Evolutionary conservation across 257 asterid genomes (phyloP).

Genomic region (Primulina huaijiensis): DNA sequence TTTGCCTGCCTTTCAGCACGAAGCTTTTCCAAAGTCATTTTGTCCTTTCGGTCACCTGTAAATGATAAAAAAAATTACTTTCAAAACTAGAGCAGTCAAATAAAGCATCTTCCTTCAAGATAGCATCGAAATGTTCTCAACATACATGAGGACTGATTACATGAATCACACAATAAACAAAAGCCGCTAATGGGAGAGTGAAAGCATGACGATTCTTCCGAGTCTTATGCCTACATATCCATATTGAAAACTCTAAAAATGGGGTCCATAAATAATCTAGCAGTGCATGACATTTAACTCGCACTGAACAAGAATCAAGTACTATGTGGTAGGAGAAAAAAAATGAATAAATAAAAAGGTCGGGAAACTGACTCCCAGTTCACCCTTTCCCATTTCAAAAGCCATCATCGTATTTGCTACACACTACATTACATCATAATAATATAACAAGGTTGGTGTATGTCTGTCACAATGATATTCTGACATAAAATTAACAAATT

Average conservation of each 20-base stretch:
- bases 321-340: not conserved
- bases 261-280: not conserved
- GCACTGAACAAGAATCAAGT: not conserved
- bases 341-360: too few relatives aligned
- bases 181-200: not conserved
- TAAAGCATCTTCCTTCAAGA: not conserved
- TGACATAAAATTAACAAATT: not conserved
- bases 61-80: not conserved
- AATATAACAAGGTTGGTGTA: too few relatives aligned
- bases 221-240: not conserved
- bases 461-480: not conserved
- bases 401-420: not conserved
- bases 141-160: not conserved
- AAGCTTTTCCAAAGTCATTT: conserved; percentile 69
- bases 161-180: not conserved
- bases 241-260: too few relatives aligned
- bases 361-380: not conserved
- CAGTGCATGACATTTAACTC: not conserved
- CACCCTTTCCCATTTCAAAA: not conserved
- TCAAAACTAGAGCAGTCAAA: not conserved
- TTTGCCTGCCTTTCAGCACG: conserved; percentile 82
- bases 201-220: not conserved
- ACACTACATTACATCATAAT: not conserved
- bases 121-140: not conserved
- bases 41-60: conserved; percentile 76